Conservation (phyloP, 768 basidiomycete genomes). For the Tylopilus subfusipes region DNA sequence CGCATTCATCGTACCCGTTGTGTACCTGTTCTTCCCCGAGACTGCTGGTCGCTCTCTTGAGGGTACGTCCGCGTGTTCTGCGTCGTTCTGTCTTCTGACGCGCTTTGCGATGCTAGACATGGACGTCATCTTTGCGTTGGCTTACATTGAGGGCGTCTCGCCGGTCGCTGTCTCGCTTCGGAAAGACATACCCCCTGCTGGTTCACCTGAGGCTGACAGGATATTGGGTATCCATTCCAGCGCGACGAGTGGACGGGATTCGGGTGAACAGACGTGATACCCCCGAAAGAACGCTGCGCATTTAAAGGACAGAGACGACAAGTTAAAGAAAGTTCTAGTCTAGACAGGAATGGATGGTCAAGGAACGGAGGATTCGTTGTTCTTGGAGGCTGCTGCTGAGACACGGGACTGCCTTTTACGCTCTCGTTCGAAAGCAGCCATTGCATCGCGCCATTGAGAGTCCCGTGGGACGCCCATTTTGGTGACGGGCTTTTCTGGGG, state of each 20-base stretch:
- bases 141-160: slow-evolving; percentile 43
- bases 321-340: neutral
- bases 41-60: slow-evolving; percentile 58
- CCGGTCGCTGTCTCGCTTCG: slow-evolving; percentile 42
- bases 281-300: neutral
- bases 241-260: slow-evolving; percentile 1
- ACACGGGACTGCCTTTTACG: slow-evolving; percentile 25
- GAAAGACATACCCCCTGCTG: slow-evolving; percentile 43
- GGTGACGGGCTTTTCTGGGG: slow-evolving; percentile 19
- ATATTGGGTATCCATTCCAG: slow-evolving; percentile 36
- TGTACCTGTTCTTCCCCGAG: slow-evolving; percentile 62
- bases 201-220: slow-evolving; percentile 42
- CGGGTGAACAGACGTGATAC: neutral
- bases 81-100: neutral
- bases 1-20: slow-evolving; percentile 52
- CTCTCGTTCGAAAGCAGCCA: slow-evolving; percentile 33
- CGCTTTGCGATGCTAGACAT: slow-evolving; percentile 29
- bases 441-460: slow-evolving; percentile 23
- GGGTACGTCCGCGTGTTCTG: slow-evolving; percentile 28
- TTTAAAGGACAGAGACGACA: neutral
- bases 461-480: slow-evolving; percentile 20
- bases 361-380: neutral
- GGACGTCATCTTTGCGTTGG: slow-evolving; percentile 47
- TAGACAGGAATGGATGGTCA: neutral
- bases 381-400: neutral